Base-by-base conservation (phyloP, 257 asterid species). In the Solanum etuberosum region DNA sequence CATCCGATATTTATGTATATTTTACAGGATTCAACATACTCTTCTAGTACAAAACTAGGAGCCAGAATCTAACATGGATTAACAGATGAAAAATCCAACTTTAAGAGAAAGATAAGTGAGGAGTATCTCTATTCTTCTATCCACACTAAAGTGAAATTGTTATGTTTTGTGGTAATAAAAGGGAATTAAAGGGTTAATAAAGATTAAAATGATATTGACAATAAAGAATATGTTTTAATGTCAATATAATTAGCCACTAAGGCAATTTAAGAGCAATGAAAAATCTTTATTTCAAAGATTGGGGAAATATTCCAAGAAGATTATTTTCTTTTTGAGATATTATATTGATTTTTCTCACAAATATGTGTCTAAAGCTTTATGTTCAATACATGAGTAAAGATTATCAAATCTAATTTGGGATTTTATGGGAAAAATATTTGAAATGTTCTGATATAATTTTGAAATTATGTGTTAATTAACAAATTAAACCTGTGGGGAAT, bases 21-120 rank as follows among this genome's bases (percentile, higher is more conserved):
- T 8, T 5, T 20, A 0, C 5, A 7, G 2, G 3, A 18, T 57
- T 57, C 13, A 57, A 7, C 1, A 21, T 0, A 1, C 1, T 57
- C 27, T 21, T 21, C 5, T 57, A 57, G 25, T 21, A 7, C 1
- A 21, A 57, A 21, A 8, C 0, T 8, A 21, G 1, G 3, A 57
- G 0, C 0, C 3, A 59, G 0, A 23, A 59, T 21, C 14, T 59
- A 59, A 23, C 14, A 1, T 13, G 18, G 2, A 15, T 48, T 48
- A 48, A 48, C 15, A 48, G 3, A 15, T 14, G 2, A 14, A 15
- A 1, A 51, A 51, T 18, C 4, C 0, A 59, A 59, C 27, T 2
- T 5, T 5, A 48, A 6, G n/a, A 21, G 25, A 57, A 57, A 57
- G 25, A 57, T 57, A 57, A 57, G 65, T 20, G 2, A 57, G 20